These are phyloP conservation scores for Aureobasidium lini DNA, from an alignment of 2,329 filamentous ascomycete species.

Conservation along the genomic window DNA sequence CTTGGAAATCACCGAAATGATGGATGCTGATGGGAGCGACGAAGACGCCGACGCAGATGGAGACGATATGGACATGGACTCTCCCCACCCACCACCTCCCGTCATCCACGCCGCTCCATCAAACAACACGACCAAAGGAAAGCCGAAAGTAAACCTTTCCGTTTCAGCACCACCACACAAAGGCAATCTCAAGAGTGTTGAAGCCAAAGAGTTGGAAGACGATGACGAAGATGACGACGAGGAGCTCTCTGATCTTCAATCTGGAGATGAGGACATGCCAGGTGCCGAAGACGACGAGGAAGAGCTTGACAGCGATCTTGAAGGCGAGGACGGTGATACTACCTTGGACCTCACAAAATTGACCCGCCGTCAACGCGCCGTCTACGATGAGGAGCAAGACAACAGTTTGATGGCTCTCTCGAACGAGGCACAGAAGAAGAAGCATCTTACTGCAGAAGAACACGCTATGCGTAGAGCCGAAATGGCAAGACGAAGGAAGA, in stretches of 20 bases:
- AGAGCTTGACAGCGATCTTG: constrained; percentile 33
- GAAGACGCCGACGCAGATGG: constrained; percentile 30
- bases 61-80: constrained; percentile 26
- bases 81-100: constrained; percentile 28
- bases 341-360: constrained; percentile 59
- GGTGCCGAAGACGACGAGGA: constrained; percentile 21
- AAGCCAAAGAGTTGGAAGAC: constrained; percentile 45
- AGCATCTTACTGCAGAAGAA: constrained; percentile 65
- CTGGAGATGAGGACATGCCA: constrained; percentile 34
- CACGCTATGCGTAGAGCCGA: constrained; percentile 65
- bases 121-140: constrained; percentile 15
- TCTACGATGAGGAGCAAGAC: constrained; percentile 43
- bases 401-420: constrained; percentile 43
- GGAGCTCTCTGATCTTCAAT: constrained; percentile 26
- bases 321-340: constrained; percentile 35
- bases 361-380: constrained; percentile 60
- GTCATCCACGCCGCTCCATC: constrained; percentile 23
- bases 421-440: constrained; percentile 65
- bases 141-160: constrained; percentile 23
- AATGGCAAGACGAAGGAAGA: constrained; percentile 66
- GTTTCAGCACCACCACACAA: constrained; percentile 23
- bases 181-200: constrained; percentile 35
- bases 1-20: constrained; percentile 31
- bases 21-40: constrained; percentile 33
- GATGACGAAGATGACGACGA: constrained; percentile 28